phyloP scores from a whole-genome alignment of 306 rosid genomes.

The Abrus precatorius region DNA sequence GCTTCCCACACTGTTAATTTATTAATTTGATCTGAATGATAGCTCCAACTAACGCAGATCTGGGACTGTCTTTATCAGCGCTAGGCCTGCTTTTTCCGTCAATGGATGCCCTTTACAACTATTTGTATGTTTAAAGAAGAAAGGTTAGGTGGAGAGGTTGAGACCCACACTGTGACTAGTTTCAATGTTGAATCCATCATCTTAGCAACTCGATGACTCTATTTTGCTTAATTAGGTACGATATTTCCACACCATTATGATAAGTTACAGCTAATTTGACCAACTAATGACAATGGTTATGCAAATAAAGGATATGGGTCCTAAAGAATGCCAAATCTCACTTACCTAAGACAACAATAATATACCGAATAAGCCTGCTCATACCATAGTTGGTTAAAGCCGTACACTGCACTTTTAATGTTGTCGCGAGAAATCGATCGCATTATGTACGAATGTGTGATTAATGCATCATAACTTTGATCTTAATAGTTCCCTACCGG shows the following conservation, averaged over 20 bases:
- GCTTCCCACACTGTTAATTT: background rate
- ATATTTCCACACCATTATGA: background rate
- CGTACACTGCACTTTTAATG: no score
- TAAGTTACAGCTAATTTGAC: background rate
- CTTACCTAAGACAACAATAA: constrained; percentile 12
- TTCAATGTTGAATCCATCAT: background rate
- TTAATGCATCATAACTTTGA: background rate
- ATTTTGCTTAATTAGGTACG: background rate
- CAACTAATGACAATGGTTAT: constrained; percentile 10
- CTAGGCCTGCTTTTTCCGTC: constrained; percentile 26
- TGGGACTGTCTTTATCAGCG: constrained; percentile 28
- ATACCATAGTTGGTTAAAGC: no score
- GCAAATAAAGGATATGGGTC: background rate
- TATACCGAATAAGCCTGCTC: background rate
- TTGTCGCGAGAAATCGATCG: background rate
- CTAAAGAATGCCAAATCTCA: background rate
- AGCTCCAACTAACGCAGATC: background rate
- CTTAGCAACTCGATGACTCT: background rate
- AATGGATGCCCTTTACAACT: constrained; percentile 27
- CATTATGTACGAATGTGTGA: background rate
- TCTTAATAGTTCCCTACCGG: background rate
- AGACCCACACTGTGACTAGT: constrained; percentile 19
- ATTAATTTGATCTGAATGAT: background rate
- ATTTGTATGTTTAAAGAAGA: constrained; percentile 28
- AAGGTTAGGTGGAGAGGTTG: constrained; percentile 38